phyloP scores from a whole-genome alignment of 495 filamentous ascomycete species.

The Penicillium odoratum region DNA sequence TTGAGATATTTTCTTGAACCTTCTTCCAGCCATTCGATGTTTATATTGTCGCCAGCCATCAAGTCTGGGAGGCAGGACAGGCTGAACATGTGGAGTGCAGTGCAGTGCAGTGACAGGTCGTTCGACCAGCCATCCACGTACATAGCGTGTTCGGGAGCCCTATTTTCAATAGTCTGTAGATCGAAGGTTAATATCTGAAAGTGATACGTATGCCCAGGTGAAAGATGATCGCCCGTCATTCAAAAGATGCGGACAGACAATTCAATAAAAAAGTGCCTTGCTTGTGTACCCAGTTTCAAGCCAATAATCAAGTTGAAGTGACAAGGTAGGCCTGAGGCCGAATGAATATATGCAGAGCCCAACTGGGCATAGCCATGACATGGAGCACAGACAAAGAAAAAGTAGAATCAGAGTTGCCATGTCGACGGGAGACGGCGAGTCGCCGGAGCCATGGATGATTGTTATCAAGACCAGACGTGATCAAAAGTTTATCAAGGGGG shows the following conservation, averaged over 20 bases:
- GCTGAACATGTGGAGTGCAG: neutral
- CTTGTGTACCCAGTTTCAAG: neutral
- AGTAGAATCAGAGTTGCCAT: neutral
- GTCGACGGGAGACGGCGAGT: neutral
- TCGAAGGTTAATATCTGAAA: neutral
- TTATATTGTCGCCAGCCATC: neutral
- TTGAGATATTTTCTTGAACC: neutral
- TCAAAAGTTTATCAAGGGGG: neutral
- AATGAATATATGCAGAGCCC: neutral
- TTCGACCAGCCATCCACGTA: constrained; percentile 11
- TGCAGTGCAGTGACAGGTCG: constrained; percentile 14
- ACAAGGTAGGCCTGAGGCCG: neutral
- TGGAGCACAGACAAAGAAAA: neutral
- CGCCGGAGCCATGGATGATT: neutral
- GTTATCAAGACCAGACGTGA: neutral
- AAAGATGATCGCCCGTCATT: no score
- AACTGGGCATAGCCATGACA: neutral
- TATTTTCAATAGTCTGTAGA: constrained; percentile 18
- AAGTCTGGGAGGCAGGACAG: neutral
- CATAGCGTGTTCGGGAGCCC: constrained; percentile 14
- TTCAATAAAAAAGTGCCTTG: neutral
- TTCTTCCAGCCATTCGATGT: neutral
- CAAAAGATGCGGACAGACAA: neutral
- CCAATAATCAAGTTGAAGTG: neutral
- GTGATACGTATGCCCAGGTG: neutral